Percentiles rank a stretch among this genome's conserved stretches.
Conservation (phyloP, 495 filamentous ascomycete species). For the Penicillium ucsense region DNA sequence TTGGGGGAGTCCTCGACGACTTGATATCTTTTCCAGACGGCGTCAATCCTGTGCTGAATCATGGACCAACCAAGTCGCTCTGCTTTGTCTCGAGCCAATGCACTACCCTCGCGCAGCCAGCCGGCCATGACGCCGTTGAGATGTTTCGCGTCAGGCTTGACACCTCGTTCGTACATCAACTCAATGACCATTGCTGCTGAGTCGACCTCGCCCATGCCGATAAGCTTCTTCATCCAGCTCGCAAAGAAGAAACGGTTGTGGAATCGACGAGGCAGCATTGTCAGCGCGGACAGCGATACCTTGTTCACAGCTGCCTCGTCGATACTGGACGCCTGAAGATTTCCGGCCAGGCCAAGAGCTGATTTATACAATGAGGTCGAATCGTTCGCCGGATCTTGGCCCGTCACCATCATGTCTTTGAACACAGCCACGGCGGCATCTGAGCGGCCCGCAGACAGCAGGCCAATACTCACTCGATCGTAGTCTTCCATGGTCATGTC, state of each 20-base stretch:
- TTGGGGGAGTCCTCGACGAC: constrained; percentile 8
- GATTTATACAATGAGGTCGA: constrained; percentile 40
- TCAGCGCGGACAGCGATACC: constrained; percentile 41
- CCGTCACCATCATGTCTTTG: constrained; percentile 75
- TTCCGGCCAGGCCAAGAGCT: constrained; percentile 33
- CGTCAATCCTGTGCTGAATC: constrained; percentile 56
- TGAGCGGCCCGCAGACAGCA: constrained; percentile 47
- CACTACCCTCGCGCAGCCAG: constrained; percentile 54
- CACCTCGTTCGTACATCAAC: constrained; percentile 55
- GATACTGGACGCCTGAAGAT: constrained; percentile 39
- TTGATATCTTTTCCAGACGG: constrained; percentile 37
- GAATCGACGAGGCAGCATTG: constrained; percentile 48
- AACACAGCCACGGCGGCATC: constrained; percentile 64
- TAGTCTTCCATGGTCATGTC: constrained; percentile 67
- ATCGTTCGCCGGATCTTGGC: constrained; percentile 37
- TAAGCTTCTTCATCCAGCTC: constrained; percentile 72
- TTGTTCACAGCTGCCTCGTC: constrained; percentile 39
- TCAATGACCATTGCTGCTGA: constrained; percentile 59
- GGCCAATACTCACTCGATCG: constrained; percentile 53
- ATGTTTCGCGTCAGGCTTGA: constrained; percentile 56
- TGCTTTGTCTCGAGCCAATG: constrained; percentile 46
- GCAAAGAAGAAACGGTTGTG: constrained; percentile 74
- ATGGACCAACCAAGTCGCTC: constrained; percentile 68
- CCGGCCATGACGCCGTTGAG: constrained; percentile 68
- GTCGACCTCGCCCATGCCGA: constrained; percentile 60